Evolutionary conservation across 441 rosid genomes (phyloP), one percentile per base, ranked within the genome.

Genomic region (Rhodomyrtus psidioides): DNA sequence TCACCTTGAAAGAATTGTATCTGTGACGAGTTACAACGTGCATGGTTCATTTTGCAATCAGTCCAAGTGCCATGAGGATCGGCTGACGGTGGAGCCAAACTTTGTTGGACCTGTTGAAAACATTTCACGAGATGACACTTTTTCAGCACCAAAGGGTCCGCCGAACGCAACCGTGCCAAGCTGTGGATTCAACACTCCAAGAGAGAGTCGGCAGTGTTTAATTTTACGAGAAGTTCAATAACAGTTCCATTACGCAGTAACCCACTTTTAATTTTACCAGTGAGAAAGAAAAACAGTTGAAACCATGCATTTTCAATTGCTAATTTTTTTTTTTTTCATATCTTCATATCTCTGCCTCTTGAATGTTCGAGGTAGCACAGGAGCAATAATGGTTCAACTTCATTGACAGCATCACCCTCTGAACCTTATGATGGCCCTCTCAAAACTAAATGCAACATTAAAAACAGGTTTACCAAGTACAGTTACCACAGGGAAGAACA

Each of bases 21-120:
- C 81, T 86, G 87, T 0, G 87, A 81, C 4, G 87, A 86, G 70
- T 82, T 86, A 44, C 87, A 86, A 49, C 12, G 85, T 53, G 39
- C 84, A 8, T 82, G 87, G 84, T 86, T 86, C 70, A 34, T 76
- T 82, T 62, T 86, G 82, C 87, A 86, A 53, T 54, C 84, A 55
- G 21, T 39, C 87, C 87, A 86, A 62, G 54, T 86, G 84, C 87
- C 87, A 5, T 34, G 82, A 86, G 87, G 87, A 82, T 86, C 87
- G 39, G 87, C 85, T n/a, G 87, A 86, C 4, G 30, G 5, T 53
- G 87, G 84, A 58, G 82, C 87, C 49, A 86, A 53, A 86, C 87
- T 86, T 44, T 84, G 44, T 6, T 60, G 84, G 49, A 86, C 44
- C 87, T 86, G 85, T 51, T 39, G 53, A 76, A 55, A 54, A 24